Conservation (phyloP, 805 yeast genomes). For the Ogataea dorogensis region DNA sequence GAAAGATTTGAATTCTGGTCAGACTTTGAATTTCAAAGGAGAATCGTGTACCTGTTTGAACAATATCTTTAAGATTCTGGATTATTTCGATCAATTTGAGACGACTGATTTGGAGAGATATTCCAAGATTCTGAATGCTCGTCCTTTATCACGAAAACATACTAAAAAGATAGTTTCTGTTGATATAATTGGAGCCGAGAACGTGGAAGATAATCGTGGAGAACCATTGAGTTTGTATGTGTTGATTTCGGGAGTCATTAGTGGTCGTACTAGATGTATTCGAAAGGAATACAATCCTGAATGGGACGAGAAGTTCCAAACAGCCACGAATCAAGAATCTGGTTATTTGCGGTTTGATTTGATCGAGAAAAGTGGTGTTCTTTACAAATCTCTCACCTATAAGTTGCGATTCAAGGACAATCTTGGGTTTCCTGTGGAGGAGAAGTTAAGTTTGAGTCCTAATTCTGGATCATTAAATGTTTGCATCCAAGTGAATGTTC, state of each 20-base stretch:
- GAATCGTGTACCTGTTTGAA: conserved; percentile 32
- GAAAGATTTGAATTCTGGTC: conserved; percentile 19
- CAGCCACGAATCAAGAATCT: conserved; percentile 14
- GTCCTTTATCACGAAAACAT: conserved; percentile 1
- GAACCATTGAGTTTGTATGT: conserved; percentile 30
- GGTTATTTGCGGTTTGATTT: conserved; percentile 18
- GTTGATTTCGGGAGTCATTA: conserved; percentile 22
- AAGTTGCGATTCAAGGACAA: conserved; percentile 13
- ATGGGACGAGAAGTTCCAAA: conserved; percentile 87
- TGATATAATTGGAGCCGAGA: conserved; percentile 28
- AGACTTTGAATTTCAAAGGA: conserved; percentile 18
- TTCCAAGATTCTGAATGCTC: conserved; percentile 15
- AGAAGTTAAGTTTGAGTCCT: conserved; percentile 27
- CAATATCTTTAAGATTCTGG: conserved; percentile 26
- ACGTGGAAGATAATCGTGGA: conserved; percentile 33
- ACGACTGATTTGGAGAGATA: conserved; percentile 13
- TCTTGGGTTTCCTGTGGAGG: conserved; percentile 17
- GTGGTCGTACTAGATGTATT: conserved; percentile 59
- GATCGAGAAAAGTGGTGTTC: conserved; percentile 19
- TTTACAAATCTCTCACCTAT: conserved; percentile 21
- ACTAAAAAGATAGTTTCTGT: conserved; percentile 25
- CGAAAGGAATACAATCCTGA: conserved; percentile 63
- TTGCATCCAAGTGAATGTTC: conserved; percentile 74
- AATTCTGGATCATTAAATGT: conserved; percentile 58
- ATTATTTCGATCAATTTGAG: conserved; percentile 19